phyloP scores from a whole-genome alignment of 2,329 filamentous ascomycete species.

The Xylariaceae sp. region DNA sequence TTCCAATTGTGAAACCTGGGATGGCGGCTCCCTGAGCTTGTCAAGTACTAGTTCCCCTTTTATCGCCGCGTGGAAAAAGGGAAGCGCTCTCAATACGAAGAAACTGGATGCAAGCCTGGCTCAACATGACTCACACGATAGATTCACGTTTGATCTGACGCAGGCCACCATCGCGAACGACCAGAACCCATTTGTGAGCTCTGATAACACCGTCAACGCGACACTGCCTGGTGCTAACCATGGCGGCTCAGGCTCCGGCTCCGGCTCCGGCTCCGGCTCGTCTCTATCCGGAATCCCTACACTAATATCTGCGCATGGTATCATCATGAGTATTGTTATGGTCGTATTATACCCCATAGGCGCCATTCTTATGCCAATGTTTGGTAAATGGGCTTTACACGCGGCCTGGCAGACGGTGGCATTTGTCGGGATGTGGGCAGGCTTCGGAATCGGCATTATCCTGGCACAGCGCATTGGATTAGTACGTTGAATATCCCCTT shows the following conservation, averaged over 20 bases:
- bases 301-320: constrained; percentile 41
- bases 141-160: constrained; percentile 46
- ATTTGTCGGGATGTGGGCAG: constrained; percentile 52
- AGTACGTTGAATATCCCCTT: constrained; percentile 22
- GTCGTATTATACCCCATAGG: constrained; percentile 56
- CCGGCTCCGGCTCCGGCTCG: constrained; percentile 1
- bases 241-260: not conserved
- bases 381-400: constrained; percentile 55
- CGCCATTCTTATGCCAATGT: constrained; percentile 53
- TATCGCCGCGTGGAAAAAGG: constrained; percentile 52
- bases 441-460: constrained; percentile 52
- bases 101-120: constrained; percentile 37
- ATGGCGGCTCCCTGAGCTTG: constrained; percentile 40
- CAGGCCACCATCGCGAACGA: constrained; percentile 43
- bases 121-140: constrained; percentile 42
- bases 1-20: constrained; percentile 47
- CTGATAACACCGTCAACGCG: constrained; percentile 11
- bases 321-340: constrained; percentile 57
- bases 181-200: constrained; percentile 46
- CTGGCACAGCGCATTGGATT: constrained; percentile 33
- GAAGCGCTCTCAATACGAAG: constrained; percentile 41
- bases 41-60: constrained; percentile 38
- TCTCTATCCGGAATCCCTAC: constrained; percentile 17
- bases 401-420: constrained; percentile 49
- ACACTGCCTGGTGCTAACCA: constrained; percentile 6